phyloP scores from a whole-genome alignment of 2,329 filamentous ascomycete genomes.

The Microdochium bolleyi region DNA sequence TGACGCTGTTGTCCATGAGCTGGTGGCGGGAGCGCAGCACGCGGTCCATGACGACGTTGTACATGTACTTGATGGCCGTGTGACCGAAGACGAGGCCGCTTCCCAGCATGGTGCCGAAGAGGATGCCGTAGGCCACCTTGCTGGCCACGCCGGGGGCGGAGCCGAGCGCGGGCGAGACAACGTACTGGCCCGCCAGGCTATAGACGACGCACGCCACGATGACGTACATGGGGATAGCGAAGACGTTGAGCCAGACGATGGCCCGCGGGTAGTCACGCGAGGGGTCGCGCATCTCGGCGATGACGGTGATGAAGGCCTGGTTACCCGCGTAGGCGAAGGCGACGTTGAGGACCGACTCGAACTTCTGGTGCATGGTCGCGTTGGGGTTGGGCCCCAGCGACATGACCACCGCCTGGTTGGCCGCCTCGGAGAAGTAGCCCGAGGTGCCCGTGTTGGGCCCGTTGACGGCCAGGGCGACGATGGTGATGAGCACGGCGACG shows the following conservation, averaged over 20 bases:
- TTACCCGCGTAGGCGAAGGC: constrained; percentile 26
- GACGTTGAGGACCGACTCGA: background rate
- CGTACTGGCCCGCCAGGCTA: constrained; percentile 34
- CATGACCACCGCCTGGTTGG: background rate
- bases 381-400: background rate
- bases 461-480: constrained; percentile 23
- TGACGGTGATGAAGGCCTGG: constrained; percentile 21
- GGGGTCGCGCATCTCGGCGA: constrained; percentile 22
- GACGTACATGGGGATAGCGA: constrained; percentile 23
- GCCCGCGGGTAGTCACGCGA: constrained; percentile 14
- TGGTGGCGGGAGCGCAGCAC: constrained; percentile 20
- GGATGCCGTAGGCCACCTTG: constrained; percentile 34
- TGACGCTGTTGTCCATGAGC: constrained; percentile 21
- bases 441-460: background rate
- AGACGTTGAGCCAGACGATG: constrained; percentile 12
- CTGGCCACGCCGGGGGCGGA: constrained; percentile 32
- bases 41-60: constrained; percentile 22
- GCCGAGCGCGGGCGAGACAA: constrained; percentile 37
- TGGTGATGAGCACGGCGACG: constrained; percentile 25
- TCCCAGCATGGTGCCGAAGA: constrained; percentile 19
- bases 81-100: constrained; percentile 23
- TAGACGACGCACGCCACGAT: constrained; percentile 31
- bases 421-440: background rate
- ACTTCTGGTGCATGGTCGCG: background rate
- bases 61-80: constrained; percentile 24